Conservation (phyloP, 1,284 basidiomycete genomes). For the Veloboletus limbatus region DNA sequence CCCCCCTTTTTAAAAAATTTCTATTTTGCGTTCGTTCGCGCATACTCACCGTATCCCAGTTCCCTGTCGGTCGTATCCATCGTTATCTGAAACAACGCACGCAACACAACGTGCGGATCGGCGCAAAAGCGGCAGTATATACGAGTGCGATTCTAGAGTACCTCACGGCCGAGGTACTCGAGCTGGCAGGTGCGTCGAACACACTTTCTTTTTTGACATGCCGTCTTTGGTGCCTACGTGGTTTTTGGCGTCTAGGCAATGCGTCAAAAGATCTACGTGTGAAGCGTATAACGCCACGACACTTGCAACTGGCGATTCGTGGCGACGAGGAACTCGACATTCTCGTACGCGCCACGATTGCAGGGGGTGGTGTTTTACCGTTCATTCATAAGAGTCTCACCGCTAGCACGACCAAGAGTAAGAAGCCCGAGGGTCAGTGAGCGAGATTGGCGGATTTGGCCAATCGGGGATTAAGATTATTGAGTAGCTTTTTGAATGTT, state of each 20-base stretch:
- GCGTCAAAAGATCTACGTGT: conserved; percentile 95
- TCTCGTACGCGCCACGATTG: conserved; percentile 67
- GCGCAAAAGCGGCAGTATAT: conserved; percentile 90
- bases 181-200: conserved; percentile 70
- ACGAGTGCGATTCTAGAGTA: conserved; percentile 91
- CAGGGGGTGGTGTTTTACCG: conserved; percentile 89
- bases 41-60: conserved; percentile 44
- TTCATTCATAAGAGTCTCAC: conserved; percentile 93
- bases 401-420: conserved; percentile 28
- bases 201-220: not conserved
- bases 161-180: conserved; percentile 86
- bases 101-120: conserved; percentile 90
- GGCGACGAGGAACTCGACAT: conserved; percentile 92
- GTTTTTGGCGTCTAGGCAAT: conserved; percentile 65
- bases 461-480: conserved; percentile 19
- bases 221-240: not conserved
- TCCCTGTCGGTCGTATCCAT: conserved; percentile 92
- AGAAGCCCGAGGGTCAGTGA: conserved; percentile 34
- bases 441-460: not conserved
- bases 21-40: too few relatives aligned
- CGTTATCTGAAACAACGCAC: conserved; percentile 93
- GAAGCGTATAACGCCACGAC: conserved; percentile 95
- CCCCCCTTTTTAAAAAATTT: too few relatives aligned
- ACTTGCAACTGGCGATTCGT: conserved; percentile 90
- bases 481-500: conserved; percentile 7